Evolutionary conservation across 129 eudicot species (phyloP).

Genomic region (sunflower (Helianthus annuus)): HanXRQr2.0-SUNRISE NC_035433.2:70822681-70823180

Average conservation of each 20-base stretch:
- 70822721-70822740: neutral
- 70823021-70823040: conserved; percentile 14
- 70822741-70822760: neutral
- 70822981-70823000: conserved; percentile 12
- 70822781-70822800: neutral
- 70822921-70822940: conserved; percentile 2
- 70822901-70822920: conserved; percentile 11
- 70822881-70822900: conserved; percentile 20
- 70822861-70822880: conserved; percentile 14
- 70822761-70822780: neutral
- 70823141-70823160: neutral
- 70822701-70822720: too few relatives aligned
- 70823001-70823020: neutral
- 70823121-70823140: conserved; percentile 13
- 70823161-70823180: neutral
- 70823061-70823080: neutral
- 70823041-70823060: neutral
- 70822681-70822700: too few relatives aligned
- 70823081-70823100: conserved; percentile 13
- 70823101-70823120: neutral
- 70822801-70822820: neutral
- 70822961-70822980: neutral
- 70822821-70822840: neutral
- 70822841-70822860: neutral
- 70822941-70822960: conserved; percentile 10